Percentiles rank a stretch among this genome's conserved stretches.
Conservation (phyloP, 805 yeast genomes). For the Debaryomyces maramus region DNA sequence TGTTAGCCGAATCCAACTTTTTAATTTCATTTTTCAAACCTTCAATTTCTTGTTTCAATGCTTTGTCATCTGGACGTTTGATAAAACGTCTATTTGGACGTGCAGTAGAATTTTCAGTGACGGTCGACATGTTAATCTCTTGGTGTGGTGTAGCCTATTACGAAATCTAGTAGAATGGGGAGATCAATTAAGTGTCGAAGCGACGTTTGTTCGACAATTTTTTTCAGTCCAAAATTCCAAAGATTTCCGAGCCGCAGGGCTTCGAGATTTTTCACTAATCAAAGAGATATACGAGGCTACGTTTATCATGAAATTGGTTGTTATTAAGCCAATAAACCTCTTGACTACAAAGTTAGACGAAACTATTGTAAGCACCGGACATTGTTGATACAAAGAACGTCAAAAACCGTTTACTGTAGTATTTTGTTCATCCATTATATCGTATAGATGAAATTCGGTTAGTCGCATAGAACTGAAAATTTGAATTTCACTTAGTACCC, state of each 20-base stretch:
- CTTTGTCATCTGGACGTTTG: constrained; percentile 73
- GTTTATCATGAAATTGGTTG: too few species aligned
- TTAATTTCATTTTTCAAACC: constrained; percentile 60
- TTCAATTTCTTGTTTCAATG: constrained; percentile 58
- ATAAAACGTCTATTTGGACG: constrained; percentile 50
- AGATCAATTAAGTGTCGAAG: neutral
- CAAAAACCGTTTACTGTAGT: too few species aligned
- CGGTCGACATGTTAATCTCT: constrained; percentile 1
- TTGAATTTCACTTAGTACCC: constrained; percentile 1
- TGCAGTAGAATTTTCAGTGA: constrained; percentile 8
- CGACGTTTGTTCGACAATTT: constrained; percentile 8
- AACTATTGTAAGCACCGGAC: too few species aligned
- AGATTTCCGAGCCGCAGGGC: neutral
- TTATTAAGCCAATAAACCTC: too few species aligned
- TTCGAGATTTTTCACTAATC: neutral
- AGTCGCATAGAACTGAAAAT: neutral
- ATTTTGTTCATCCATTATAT: constrained; percentile 1
- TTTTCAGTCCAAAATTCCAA: constrained; percentile 2
- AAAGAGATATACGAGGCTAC: too few species aligned
- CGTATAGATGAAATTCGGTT: too few species aligned
- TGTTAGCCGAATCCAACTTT: constrained; percentile 55
- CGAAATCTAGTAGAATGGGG: neutral
- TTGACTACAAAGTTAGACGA: too few species aligned
- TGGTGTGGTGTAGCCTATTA: neutral
- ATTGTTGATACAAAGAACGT: too few species aligned